These are phyloP conservation scores for Saccharomycopsis vini DNA, from an alignment of 805 yeast species.

Conservation along the genomic window DNA sequence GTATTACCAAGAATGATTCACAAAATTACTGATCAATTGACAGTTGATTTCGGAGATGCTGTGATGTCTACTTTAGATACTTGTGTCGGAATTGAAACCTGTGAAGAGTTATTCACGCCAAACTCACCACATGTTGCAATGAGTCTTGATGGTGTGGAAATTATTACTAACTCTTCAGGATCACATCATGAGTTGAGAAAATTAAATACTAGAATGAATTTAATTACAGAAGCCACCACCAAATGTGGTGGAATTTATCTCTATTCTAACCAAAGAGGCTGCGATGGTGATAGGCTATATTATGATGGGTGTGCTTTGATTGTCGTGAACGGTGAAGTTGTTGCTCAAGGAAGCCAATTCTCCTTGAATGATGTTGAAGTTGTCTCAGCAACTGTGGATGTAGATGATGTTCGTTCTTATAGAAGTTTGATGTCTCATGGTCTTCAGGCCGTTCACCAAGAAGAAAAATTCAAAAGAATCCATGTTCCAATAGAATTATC, in stretches of 20 bases:
- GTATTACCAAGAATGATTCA: conserved; percentile 64
- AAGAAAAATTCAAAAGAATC: conserved; percentile 37
- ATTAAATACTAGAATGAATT: conserved; percentile 70
- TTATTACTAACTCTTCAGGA: conserved; percentile 90
- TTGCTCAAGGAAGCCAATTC: conserved; percentile 92
- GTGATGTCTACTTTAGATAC: conserved; percentile 78
- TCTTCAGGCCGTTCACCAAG: conserved; percentile 43
- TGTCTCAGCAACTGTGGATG: conserved; percentile 85
- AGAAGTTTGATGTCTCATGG: conserved; percentile 69
- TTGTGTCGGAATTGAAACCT: conserved; percentile 92
- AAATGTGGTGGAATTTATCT: conserved; percentile 95
- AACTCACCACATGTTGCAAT: conserved; percentile 87
- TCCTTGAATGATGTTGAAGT: conserved; percentile 89
- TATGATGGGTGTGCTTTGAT: conserved; percentile 97
- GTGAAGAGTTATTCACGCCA: conserved; percentile 96
- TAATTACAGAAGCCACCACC: conserved; percentile 86
- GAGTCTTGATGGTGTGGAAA: conserved; percentile 96
- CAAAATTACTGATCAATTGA: conserved; percentile 53
- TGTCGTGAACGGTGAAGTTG: conserved; percentile 82
- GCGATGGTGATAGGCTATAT: conserved; percentile 95
- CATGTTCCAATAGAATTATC: conserved; percentile 58
- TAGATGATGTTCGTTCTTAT: conserved; percentile 83
- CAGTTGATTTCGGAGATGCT: conserved; percentile 85
- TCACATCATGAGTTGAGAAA: conserved; percentile 96
- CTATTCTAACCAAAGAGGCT: conserved; percentile 92